Base-by-base conservation (phyloP, 345 rosid genomes). In the Salix caprea region DNA sequence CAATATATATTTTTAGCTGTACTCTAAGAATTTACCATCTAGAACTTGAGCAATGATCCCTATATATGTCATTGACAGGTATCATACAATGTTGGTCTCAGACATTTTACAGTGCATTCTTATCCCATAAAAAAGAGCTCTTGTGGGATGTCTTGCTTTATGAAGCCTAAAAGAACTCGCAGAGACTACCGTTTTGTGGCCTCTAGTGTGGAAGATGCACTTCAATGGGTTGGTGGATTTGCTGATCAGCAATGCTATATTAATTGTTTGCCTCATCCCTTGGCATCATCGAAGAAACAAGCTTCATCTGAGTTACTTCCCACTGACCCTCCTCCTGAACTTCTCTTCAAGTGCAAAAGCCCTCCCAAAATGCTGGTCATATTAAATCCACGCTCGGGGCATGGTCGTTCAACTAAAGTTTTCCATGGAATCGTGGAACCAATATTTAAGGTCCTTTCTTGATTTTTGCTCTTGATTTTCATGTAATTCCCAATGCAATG, bases 221-320 rank as follows among this genome's bases (percentile, higher is more conserved):
- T 93, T 83, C 94, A 91, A 68, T 96, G 98, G 99, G 99, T 96
- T 60, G 99, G 98, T 77, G 92, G 91, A 70, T 96, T 96, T 84
- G 99, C 92, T 23, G 98, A 96, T 87, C 98, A 90, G 78, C 97
- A 96, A 50, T 96, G 97, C 74, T 96, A 88, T 76, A 86, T 93
- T 68, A 93, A 96, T 84, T 92, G 91, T 80, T 86, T 96, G 87
- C 97, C 98, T 46, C 97, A 92, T 78, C 98, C 99, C 50, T 74
- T 94, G 85, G 88, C 83, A 81, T 92, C 94, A 76, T 92, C 97
- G 36, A 96, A 94, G 86, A 94, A 96, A 84, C 94, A 92, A 81
- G 89, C 92, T 78, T 93, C 98, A 7, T 89, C 97, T 69, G 97
- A 91, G 76, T 82, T 91, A 76, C 85, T 91, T 80, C 90, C 94